Evolutionary conservation across 495 filamentous ascomycete species (phyloP).

Genomic region (Penicillium goetzii): DNA sequence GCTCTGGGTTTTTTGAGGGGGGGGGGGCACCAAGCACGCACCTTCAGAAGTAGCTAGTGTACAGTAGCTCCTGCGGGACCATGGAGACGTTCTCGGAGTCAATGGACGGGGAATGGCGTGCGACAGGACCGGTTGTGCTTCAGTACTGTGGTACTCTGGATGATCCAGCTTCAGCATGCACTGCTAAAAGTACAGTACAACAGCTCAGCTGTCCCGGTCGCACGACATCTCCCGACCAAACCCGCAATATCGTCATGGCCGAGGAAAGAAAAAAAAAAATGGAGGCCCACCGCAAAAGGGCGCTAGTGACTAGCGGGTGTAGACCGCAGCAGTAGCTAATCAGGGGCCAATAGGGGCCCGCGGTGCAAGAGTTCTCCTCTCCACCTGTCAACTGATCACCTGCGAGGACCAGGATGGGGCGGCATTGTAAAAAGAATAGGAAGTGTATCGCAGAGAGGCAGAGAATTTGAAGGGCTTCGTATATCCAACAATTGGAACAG

Average conservation of each 20-base stretch:
- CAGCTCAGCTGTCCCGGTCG: slow-evolving; percentile 3
- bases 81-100: not conserved
- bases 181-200: not conserved
- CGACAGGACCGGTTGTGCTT: not conserved
- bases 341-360: slow-evolving; percentile 14
- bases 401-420: slow-evolving; percentile 9
- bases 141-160: not conserved
- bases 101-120: not conserved
- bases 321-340: slow-evolving; percentile 14
- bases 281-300: slow-evolving; percentile 12
- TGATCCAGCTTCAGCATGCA: not conserved
- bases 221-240: slow-evolving; percentile 2
- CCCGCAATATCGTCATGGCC: slow-evolving; percentile 6
- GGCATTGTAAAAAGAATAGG: not conserved
- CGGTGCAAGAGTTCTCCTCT: slow-evolving; percentile 1
- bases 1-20: not conserved
- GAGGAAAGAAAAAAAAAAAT: slow-evolving; percentile 10
- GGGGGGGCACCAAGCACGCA: not conserved
- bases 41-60: not conserved
- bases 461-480: not conserved
- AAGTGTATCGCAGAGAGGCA: not conserved
- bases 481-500: not conserved
- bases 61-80: not conserved
- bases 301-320: slow-evolving; percentile 9
- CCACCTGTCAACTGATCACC: slow-evolving; percentile 25